Evolutionary conservation across 176 grass and related monocot species (phyloP), one percentile per base, ranked within the genome.

Genomic region (Areca catechu): DNA sequence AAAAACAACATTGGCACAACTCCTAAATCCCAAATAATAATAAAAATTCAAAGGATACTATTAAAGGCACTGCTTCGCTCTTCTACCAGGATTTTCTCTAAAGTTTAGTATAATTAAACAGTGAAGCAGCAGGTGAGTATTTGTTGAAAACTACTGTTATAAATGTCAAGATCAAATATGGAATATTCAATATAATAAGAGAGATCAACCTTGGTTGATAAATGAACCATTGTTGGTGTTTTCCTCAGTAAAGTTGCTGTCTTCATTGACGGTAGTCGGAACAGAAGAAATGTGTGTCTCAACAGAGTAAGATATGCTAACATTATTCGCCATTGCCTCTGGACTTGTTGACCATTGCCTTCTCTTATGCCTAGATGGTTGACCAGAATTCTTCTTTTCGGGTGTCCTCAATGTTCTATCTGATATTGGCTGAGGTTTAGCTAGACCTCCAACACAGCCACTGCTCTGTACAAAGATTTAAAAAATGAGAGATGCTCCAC

Each of bases 201-300:
- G 28, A 43, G 58, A 60, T 51, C 55, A 76, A 95, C 89, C 90
- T 83, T 95, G 79, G 65, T 95, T 95, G 50, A 86, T 65, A 74
- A 80, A 86, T 68, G 66, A 75, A 56, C 71, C 54, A 20, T 76
- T 76, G 49, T 77, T 77, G 21, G 62, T 50, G 15, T 67, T 82
- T 71, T 84, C 74, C 55, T 55, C 56, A 17, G 62, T 16, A 2
- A 60, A 30, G 57, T 66, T 95, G 24, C 66, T 65, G 65, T 79
- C 76, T 27, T 85, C 82, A 30, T 64, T 54, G 16, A 66, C 53
- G 3, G 70, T 69, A 19, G 71, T 66, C 16, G 76, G 78, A 69
- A 71, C 37, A 20, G 72, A 74, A 1, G 81, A 82, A 51, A 88
- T 53, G 51, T 84, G 84, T 58, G 81, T 67, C 60, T 86, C 79